phyloP scores from a whole-genome alignment of 2,329 filamentous ascomycete genomes.

The Aspergillus pseudoviridinutans region DNA sequence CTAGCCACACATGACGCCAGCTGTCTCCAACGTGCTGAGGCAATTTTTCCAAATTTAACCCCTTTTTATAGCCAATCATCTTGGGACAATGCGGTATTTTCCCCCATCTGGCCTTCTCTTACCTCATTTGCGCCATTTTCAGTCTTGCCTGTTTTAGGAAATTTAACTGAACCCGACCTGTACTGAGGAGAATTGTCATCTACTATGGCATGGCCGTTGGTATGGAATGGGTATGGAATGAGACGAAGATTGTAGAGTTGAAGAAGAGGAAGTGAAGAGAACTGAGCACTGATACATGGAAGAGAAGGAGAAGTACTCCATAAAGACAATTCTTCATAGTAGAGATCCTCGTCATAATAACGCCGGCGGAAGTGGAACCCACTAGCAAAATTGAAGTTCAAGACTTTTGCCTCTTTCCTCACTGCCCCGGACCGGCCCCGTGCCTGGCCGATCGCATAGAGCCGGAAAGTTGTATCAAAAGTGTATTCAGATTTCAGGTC shows the following conservation, averaged over 20 bases:
- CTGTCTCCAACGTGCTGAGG: background rate
- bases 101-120: slow-evolving; percentile 1
- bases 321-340: background rate
- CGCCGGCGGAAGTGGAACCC: background rate
- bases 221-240: background rate
- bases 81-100: slow-evolving; percentile 16
- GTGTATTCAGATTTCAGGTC: background rate
- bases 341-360: background rate
- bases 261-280: background rate
- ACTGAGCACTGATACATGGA: background rate
- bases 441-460: slow-evolving; percentile 26
- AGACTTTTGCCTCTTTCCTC: slow-evolving; percentile 4
- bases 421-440: slow-evolving; percentile 18
- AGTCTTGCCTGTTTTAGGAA: background rate
- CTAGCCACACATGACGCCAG: background rate
- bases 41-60: slow-evolving; percentile 18
- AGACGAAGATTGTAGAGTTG: background rate
- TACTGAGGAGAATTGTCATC: background rate
- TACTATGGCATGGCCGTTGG: background rate
- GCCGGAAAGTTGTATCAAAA: slow-evolving; percentile 9
- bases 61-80: slow-evolving; percentile 12
- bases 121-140: slow-evolving; percentile 7
- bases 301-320: background rate
- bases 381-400: background rate
- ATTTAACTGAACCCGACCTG: background rate